These are phyloP conservation scores for Xylariomycetidae sp. DNA, from an alignment of 2,329 filamentous ascomycete genomes.

Conservation along the genomic window DNA sequence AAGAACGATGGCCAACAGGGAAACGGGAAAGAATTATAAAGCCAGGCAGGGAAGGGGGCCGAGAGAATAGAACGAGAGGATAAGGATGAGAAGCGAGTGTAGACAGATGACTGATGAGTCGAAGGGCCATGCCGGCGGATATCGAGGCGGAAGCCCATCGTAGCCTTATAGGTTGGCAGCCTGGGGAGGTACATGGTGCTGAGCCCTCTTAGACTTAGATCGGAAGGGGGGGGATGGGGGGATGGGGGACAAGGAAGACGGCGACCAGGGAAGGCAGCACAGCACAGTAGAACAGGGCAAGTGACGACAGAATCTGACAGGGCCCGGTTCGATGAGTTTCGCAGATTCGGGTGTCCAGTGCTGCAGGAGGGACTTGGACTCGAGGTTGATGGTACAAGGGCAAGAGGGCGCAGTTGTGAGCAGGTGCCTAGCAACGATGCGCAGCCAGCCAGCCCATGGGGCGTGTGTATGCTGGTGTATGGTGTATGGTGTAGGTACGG, in stretches of 20 bases:
- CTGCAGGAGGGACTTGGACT: too few species aligned
- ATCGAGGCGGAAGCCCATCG: conserved; percentile 32
- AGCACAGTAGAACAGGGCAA: conserved; percentile 1
- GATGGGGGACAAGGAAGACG: conserved; percentile 19
- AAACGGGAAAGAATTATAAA: too few species aligned
- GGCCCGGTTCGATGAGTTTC: too few species aligned
- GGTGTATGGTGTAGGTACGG: too few species aligned
- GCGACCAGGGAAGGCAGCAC: not conserved
- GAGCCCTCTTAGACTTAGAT: conserved; percentile 13
- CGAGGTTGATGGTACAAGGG: not conserved
- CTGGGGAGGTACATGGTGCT: conserved; percentile 24
- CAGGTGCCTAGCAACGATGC: conserved; percentile 1
- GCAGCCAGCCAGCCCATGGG: conserved; percentile 2
- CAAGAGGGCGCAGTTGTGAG: not conserved
- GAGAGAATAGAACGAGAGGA: too few species aligned
- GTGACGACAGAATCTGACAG: not conserved
- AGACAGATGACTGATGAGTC: conserved; percentile 1
- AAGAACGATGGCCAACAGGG: too few species aligned
- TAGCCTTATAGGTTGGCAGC: conserved; percentile 50
- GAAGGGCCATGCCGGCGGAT: conserved; percentile 1
- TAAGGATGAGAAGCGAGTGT: too few species aligned
- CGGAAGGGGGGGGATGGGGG: too few species aligned
- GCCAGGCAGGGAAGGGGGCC: too few species aligned
- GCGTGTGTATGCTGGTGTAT: not conserved
- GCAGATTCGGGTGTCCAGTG: not conserved